Evolutionary conservation across 345 rosid genomes (phyloP), one percentile per base, ranked within the genome.

Genomic region (Alliaria petiolata): DNA sequence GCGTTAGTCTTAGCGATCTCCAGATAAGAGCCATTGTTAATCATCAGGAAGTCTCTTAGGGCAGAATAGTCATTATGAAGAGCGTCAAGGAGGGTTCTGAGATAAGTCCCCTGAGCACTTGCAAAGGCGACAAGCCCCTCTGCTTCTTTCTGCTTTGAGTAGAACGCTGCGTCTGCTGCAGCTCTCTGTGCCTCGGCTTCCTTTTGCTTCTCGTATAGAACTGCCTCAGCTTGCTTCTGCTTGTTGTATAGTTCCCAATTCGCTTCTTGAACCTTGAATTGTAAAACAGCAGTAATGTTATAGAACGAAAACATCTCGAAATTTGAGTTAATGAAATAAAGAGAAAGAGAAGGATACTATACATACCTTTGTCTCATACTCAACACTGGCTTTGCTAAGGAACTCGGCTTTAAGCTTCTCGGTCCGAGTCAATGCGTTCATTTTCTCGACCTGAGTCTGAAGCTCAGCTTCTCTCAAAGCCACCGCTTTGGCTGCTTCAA

Each of bases 321-420:
- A n/a, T 46, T 31, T 19, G 14, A 33, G 19, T 26, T 26, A 14
- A n/a, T n/a, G 38, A 25, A 25, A 40, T 57, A 40, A 39, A n/a
- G 19, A 40, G 14, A 60, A 3, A 6, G 34, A 26, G 44, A 4
- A 13, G 6, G 43, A 4, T 39, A 39, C 43, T 39, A 39, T 26
- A 42, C 43, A 47, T 82, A 85, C 89, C 88, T 82, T 84, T 34
- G 92, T 85, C 68, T 87, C 95, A 63, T 89, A 92, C 68, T 89
- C 96, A 39, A 89, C 96, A 22, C 83, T 92, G 1, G 96, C 91
- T 72, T 83, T 82, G 51, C 88, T 87, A 51, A 89, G 83, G 26
- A 84, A 80, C 80, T 89, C 95, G 3, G 96, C 98, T 78, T 83
- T 92, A 13, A 92, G 92, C 72, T 85, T 89, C 87, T 92, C 92